Evolutionary conservation across 1,284 basidiomycete species (phyloP), one percentile per base, ranked within the genome.

Genomic region (Microbotryum violaceum): DNA sequence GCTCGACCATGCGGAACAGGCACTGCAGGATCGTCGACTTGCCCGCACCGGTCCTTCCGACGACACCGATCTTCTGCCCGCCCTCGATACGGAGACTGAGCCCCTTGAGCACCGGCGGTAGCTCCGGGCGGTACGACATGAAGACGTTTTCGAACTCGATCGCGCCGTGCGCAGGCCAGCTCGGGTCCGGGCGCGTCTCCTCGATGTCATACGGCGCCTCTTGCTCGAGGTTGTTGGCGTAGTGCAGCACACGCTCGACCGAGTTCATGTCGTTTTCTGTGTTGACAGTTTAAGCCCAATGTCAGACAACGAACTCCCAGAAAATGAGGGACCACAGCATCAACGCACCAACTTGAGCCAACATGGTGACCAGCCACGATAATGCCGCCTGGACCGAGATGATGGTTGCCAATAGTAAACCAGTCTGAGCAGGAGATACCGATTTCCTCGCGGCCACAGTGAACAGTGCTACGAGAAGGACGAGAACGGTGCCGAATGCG

Each of bases 211-310:
- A 62, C 16, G 67, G 62, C 23, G 69, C 64, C 48, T 70, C 69
- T 56, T 69, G 67, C 3, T 89, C 87, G 31, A 70, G 60, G 7
- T 67, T 62, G 50, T 68, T 61, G 59, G 62, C 66, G 49, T 69
- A 70, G 51, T 65, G 60, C 7, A 62, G 77, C 37, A 91, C 79
- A 51, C 89, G 85, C 75, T 94, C 91, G 6, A 91, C 88, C 27
- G 86, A 85, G 74, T 91, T 91, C 87, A 93, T 91, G 75, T 92
- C 83, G 74, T 93, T 92, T 75, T 92, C 89, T 42, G 37, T 42
- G 16, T 16, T 3, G 16, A 42, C 12, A 42, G 12, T 31, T 31
- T 7, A 1, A 42, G 4, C 6, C 37, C 12, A 18, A 91, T 85
- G 72, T 91, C 88, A 5, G 88, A 42, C 2, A 42, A 42, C 16